Evolutionary conservation across 805 yeast species (phyloP), one percentile per base, ranked within the genome.

Genomic region (Wickerhamiella lipophila): DNA sequence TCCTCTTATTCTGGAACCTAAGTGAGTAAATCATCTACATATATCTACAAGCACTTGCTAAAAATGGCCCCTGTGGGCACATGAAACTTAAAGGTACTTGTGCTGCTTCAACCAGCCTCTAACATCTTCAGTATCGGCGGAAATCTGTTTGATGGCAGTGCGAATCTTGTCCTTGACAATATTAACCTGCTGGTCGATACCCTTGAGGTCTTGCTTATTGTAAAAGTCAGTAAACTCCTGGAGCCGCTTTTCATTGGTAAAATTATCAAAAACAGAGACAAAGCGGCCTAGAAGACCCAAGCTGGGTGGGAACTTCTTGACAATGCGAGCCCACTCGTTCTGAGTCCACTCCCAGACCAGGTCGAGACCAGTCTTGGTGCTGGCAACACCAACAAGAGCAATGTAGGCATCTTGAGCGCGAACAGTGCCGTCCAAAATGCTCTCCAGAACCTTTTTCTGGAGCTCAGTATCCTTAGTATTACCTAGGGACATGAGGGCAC

Each of bases 211-310:
- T 58, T 69, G 71, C 49, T 57, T 61, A 9, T 56, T 59, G 56
- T 77, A 78, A 60, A 76, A 77, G 7, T 44, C 49, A 29, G 60
- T 60, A 77, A 70, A 79, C 74, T 71, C 73, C 19, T 70, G 68
- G 55, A 71, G 71, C 53, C 77, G 77, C 29, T 70, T 75, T 32
- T 65, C 63, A 48, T 75, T 74, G 25, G 86, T 73, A 66, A 77
- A 80, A 21, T 78, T 66, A 35, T 83, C 73, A 43, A 79, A 67
- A 30, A 82, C 54, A 27, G 72, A 69, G 35, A 89, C 82, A 51
- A 92, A 79, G 16, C 80, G 70, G 18, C 89, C 82, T 58, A 89
- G 71, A 84, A 87, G 77, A 21, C 86, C 73, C 54, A 81, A 73
- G 11, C 85, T 81, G 13, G 94, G 85, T 46, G 96, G 95, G 61